These are phyloP conservation scores for Nakazawaea wyomingensis DNA, from an alignment of 805 yeast genomes.

Conservation along the genomic window DNA sequence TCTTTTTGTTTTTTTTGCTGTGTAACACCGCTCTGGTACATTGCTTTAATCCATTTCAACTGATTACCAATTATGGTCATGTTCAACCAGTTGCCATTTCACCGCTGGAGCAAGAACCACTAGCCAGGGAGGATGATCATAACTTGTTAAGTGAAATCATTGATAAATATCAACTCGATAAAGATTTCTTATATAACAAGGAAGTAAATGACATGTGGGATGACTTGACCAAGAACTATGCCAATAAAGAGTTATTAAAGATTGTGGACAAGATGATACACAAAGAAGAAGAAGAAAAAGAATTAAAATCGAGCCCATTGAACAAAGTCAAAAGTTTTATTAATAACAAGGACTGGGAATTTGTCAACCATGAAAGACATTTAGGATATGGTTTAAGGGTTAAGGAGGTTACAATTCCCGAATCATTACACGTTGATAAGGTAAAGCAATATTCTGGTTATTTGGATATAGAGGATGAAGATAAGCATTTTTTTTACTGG, in stretches of 20 bases:
- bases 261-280: background rate
- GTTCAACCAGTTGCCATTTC: no score
- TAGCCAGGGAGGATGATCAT: no score
- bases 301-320: background rate
- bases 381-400: background rate
- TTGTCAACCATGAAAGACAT: background rate
- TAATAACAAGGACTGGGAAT: constrained; percentile 3
- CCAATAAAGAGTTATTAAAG: background rate
- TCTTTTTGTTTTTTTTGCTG: no score
- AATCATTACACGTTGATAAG: constrained; percentile 42
- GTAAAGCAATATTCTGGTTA: constrained; percentile 85
- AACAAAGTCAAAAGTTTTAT: constrained; percentile 4
- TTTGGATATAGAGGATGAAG: constrained; percentile 74
- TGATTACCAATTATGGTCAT: no score
- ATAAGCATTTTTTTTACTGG: constrained; percentile 80
- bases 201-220: background rate
- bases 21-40: no score
- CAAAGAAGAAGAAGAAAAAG: background rate
- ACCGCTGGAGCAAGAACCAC: no score
- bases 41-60: no score
- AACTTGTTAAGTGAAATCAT: no score
- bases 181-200: background rate
- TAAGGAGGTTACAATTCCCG: constrained; percentile 2
- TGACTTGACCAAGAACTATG: background rate
- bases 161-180: no score